Conservation (phyloP, 768 basidiomycete genomes). For the Tubosaeta sp. region DNA sequence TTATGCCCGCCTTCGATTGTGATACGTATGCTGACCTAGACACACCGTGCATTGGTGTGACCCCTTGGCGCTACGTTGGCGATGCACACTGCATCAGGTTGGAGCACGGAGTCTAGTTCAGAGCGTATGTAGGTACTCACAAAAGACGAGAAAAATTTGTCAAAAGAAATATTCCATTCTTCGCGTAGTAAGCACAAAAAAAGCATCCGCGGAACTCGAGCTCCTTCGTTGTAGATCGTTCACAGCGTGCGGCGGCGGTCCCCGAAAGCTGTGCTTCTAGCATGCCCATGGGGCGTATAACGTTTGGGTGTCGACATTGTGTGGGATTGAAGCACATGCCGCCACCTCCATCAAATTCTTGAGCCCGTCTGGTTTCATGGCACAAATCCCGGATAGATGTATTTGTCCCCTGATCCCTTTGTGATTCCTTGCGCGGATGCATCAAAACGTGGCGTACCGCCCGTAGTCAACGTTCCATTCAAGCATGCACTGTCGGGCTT, state of each 20-base stretch:
- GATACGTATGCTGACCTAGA: slow-evolving; percentile 48
- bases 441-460: neutral
- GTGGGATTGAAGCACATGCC: neutral
- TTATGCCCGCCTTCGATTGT: neutral
- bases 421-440: neutral
- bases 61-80: slow-evolving; percentile 28
- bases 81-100: slow-evolving; percentile 40
- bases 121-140: neutral
- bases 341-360: neutral
- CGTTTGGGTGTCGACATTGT: neutral
- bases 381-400: neutral
- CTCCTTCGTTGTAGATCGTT: neutral
- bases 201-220: neutral
- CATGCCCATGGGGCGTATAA: slow-evolving; percentile 22
- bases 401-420: neutral
- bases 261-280: slow-evolving; percentile 42
- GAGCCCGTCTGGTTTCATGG: neutral
- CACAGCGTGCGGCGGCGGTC: slow-evolving; percentile 31
- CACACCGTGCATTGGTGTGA: slow-evolving; percentile 40
- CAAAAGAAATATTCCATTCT: slow-evolving; percentile 16
- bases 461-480: neutral
- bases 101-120: neutral
- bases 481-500: neutral
- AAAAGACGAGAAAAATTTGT: slow-evolving; percentile 22
- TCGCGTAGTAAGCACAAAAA: neutral